Percentiles rank a stretch among this genome's conserved stretches.
Conservation (phyloP, 306 rosid genomes). For the Cajanus cajan region DNA sequence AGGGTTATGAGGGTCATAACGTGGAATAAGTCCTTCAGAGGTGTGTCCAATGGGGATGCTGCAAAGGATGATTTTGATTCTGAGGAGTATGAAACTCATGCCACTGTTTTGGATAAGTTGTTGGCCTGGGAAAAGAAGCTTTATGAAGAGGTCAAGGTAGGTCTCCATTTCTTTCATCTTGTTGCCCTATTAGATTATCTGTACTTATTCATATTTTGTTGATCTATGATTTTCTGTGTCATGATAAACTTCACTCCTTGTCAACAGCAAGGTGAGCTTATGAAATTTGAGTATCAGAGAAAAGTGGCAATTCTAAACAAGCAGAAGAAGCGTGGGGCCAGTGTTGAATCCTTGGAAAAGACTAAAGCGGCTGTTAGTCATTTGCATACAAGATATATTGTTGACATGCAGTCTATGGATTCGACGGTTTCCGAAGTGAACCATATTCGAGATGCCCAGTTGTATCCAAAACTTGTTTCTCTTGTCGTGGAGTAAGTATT, state of each 20-base stretch:
- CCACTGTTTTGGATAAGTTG: slow-evolving; percentile 83
- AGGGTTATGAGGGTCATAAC: slow-evolving; percentile 87
- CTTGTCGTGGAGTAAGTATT: slow-evolving; percentile 66
- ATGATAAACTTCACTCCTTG: neutral
- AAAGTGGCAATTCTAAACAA: slow-evolving; percentile 69
- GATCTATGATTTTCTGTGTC: neutral
- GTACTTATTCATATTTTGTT: neutral
- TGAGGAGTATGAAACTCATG: slow-evolving; percentile 79
- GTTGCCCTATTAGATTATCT: neutral
- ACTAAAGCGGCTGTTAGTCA: slow-evolving; percentile 89
- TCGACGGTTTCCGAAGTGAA: slow-evolving; percentile 83
- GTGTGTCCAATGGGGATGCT: slow-evolving; percentile 67
- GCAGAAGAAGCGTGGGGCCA: slow-evolving; percentile 72
- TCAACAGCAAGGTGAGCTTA: slow-evolving; percentile 86
- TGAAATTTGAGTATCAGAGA: slow-evolving; percentile 82
- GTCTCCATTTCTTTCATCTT: neutral
- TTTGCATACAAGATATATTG: slow-evolving; percentile 82
- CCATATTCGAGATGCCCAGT: slow-evolving; percentile 69
- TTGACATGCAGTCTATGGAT: slow-evolving; percentile 93
- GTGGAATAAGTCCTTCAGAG: slow-evolving; percentile 72
- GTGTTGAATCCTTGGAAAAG: slow-evolving; percentile 74
- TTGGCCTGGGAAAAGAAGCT: slow-evolving; percentile 95
- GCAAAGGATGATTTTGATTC: slow-evolving; percentile 72
- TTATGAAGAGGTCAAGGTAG: slow-evolving; percentile 87
- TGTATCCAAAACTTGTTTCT: slow-evolving; percentile 77